Base-by-base conservation (phyloP, 441 rosid species). In the Biscutella laevigata region DNA sequence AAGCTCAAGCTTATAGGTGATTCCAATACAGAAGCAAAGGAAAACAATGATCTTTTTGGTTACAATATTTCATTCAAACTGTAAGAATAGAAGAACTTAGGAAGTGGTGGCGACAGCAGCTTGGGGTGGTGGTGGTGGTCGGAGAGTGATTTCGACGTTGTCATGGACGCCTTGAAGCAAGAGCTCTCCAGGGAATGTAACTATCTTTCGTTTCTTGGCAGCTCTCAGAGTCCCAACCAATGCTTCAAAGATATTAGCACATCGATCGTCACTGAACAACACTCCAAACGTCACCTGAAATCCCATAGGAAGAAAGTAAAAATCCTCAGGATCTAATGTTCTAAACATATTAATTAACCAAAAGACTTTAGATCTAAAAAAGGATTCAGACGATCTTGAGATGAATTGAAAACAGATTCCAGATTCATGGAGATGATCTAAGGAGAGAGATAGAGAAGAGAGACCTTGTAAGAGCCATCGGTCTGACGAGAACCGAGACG, bases 381-480 rank as follows among this genome's bases (percentile, higher is more conserved):
- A n/a, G n/a, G n/a, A n/a, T n/a, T n/a, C n/a, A n/a, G n/a, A n/a
- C 1, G 7, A 57, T 58, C 24, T 56, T 12, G n/a, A n/a, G n/a
- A n/a, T n/a, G n/a, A n/a, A n/a, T n/a, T n/a, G n/a, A n/a, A n/a
- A n/a, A n/a, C n/a, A n/a, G n/a, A 53, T 15, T 29, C 13, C 19
- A 61, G 47, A 37, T 28, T 7, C 7, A 36, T 15, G 30, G 57
- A 45, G 29, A 54, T 53, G 40, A 45, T 17, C 20, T n/a, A 12
- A 7, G 11, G 14, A 19, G 14, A 39, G 2, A 61, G 22, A 41
- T 20, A 44, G 14, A 8, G 24, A 25, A 16, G 13, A 47, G 36
- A 25, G 29, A 88, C 98, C 96, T 80, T 85, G 79, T 74, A 92
- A 56, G 98, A 88, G 40, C 94, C 98, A 82, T 88, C 96, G 9